phyloP scores from a whole-genome alignment of 192 early-diverging fungal species.

The Phlyctochytrium arcticum region DNA sequence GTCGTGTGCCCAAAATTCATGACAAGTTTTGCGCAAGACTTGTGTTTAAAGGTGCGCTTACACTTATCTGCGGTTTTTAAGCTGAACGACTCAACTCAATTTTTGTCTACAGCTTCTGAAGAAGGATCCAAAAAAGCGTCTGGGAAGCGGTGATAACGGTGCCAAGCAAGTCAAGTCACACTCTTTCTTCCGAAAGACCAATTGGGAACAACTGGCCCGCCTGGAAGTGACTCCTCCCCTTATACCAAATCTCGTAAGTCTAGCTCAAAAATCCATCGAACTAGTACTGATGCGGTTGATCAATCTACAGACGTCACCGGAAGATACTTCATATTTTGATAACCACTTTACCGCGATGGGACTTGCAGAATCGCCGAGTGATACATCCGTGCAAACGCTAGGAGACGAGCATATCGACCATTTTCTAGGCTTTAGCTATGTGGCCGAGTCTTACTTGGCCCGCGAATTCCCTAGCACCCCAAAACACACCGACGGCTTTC shows the following conservation, averaged over 20 bases:
- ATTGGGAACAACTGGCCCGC: constrained; percentile 49
- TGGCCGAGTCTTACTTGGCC: no score
- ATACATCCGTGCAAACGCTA: neutral
- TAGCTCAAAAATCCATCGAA: neutral
- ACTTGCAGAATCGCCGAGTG: constrained; percentile 46
- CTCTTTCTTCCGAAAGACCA: constrained; percentile 59
- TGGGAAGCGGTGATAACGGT: constrained; percentile 38
- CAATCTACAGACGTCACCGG: constrained; percentile 42
- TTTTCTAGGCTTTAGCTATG: constrained; percentile 43
- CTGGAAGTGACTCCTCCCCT: constrained; percentile 32
- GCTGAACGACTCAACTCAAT: neutral
- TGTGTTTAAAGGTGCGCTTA: constrained; percentile 54
- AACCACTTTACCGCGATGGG: constrained; percentile 64
- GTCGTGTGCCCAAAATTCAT: constrained; percentile 74
- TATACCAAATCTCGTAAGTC: constrained; percentile 47
- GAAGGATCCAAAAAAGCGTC: constrained; percentile 56
- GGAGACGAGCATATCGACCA: constrained; percentile 5
- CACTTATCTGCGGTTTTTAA: neutral
- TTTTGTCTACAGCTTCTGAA: constrained; percentile 43
- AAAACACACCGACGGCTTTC: no score
- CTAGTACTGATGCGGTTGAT: no score
- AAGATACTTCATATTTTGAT: constrained; percentile 79
- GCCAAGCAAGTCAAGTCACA: constrained; percentile 60
- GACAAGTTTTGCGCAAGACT: constrained; percentile 71
- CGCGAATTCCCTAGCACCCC: no score